These are phyloP conservation scores for Trichomonas vaginalis DNA, from an alignment of 208 protist genomes.

Conservation along the genomic window DNA sequence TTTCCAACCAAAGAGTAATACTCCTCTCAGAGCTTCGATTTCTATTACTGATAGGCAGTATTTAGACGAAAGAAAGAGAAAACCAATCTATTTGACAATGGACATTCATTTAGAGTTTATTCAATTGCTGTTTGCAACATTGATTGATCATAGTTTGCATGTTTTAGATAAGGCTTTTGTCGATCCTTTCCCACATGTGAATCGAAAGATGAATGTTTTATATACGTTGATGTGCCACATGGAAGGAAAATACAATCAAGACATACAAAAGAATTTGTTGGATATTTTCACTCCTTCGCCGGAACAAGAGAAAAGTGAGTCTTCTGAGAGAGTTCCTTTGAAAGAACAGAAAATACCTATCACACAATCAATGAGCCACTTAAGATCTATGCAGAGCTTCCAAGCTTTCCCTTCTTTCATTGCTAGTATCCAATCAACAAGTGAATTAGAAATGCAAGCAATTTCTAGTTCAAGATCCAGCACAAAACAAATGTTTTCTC, in stretches of 20 bases:
- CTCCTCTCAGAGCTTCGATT: background rate
- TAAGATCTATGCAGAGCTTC: background rate
- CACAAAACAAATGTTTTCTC: background rate
- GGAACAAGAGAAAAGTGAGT: background rate
- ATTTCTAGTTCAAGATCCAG: background rate
- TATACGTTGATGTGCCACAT: constrained; percentile 1
- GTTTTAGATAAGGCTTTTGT: background rate
- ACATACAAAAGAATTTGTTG: background rate
- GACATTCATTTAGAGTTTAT: background rate
- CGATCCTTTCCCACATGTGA: background rate
- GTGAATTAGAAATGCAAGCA: background rate
- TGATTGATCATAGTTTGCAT: background rate
- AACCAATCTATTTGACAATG: background rate
- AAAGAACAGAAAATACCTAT: background rate
- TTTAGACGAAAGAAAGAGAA: background rate
- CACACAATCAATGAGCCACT: background rate
- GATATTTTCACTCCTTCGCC: background rate
- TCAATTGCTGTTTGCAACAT: background rate
- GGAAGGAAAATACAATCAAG: background rate
- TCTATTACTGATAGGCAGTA: background rate
- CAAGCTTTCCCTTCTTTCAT: background rate
- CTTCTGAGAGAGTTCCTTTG: background rate
- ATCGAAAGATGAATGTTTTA: background rate
- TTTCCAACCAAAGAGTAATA: background rate
- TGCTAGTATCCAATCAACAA: background rate